phyloP scores from a whole-genome alignment of 1,139 yeast species.

The Pichia sp. region DNA sequence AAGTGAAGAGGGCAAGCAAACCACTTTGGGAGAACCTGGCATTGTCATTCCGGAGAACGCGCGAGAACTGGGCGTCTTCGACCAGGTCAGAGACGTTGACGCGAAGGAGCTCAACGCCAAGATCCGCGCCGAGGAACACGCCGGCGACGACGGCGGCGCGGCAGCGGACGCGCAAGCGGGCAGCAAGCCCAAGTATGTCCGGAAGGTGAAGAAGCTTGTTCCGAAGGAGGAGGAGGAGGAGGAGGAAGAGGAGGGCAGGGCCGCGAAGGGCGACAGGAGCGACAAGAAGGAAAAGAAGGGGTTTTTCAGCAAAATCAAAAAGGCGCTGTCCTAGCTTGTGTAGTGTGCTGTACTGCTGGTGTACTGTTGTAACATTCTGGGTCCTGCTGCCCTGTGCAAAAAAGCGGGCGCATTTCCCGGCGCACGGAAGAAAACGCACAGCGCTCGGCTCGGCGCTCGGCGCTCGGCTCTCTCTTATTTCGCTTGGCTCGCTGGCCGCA shows the following conservation, averaged over 20 bases:
- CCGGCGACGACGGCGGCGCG: constrained; percentile 4
- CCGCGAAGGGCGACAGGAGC: no score
- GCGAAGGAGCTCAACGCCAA: constrained; percentile 42
- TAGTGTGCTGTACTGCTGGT: no score
- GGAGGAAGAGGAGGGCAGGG: no score
- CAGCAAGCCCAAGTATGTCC: constrained; percentile 27
- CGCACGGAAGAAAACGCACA: no score
- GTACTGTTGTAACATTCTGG: no score
- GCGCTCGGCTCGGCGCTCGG: no score
- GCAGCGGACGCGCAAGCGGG: background rate
- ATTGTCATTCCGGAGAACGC: constrained; percentile 42
- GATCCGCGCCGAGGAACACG: constrained; percentile 9
- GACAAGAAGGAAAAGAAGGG: constrained; percentile 9
- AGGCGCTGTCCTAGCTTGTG: background rate
- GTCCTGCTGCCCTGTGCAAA: no score
- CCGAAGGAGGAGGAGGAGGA: constrained; percentile 13
- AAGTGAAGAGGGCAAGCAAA: constrained; percentile 37
- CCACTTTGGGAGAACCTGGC: constrained; percentile 56
- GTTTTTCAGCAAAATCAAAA: constrained; percentile 5
- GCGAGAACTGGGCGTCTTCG: constrained; percentile 42
- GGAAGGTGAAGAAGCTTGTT: constrained; percentile 28
- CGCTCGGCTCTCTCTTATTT: no score
- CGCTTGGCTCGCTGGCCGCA: no score
- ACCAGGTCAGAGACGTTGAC: constrained; percentile 41
- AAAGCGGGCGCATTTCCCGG: no score